A percentile compares a stretch with the other conserved stretches of the same genome.
Conservation (phyloP, 352 stramenopile species). For the Thraustotheca clavata region DNA sequence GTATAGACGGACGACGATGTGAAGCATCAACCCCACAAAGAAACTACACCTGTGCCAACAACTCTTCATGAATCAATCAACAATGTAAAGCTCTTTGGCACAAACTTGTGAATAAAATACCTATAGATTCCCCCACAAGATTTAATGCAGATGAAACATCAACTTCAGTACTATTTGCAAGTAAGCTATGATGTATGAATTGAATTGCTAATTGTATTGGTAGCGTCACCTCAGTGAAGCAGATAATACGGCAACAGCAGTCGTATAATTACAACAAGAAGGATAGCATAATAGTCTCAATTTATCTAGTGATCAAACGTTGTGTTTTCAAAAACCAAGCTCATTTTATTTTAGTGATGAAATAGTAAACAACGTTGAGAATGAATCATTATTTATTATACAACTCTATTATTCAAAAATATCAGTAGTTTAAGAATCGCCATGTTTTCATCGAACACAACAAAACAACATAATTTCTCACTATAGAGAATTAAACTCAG, state of each 20-base stretch:
- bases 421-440: too few relatives aligned
- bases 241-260: not conserved
- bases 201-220: not conserved
- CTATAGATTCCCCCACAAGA: conserved; percentile 43
- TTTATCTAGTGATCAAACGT: too few relatives aligned
- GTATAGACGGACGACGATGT: not conserved
- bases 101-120: conserved; percentile 18
- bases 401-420: too few relatives aligned
- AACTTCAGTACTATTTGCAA: conserved; percentile 84
- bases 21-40: not conserved
- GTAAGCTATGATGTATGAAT: conserved; percentile 26
- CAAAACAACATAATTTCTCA: too few relatives aligned
- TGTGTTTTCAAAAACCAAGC: too few relatives aligned
- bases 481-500: too few relatives aligned
- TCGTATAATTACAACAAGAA: not conserved
- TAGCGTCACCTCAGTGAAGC: not conserved
- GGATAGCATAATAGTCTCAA: too few relatives aligned
- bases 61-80: not conserved
- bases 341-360: too few relatives aligned
- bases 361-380: too few relatives aligned
- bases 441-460: too few relatives aligned
- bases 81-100: not conserved
- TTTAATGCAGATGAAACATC: conserved; percentile 63
- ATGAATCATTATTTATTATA: too few relatives aligned
- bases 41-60: conserved; percentile 22